phyloP scores from a whole-genome alignment of 148 eudicot species.

The Persicaria maculosa region DNA sequence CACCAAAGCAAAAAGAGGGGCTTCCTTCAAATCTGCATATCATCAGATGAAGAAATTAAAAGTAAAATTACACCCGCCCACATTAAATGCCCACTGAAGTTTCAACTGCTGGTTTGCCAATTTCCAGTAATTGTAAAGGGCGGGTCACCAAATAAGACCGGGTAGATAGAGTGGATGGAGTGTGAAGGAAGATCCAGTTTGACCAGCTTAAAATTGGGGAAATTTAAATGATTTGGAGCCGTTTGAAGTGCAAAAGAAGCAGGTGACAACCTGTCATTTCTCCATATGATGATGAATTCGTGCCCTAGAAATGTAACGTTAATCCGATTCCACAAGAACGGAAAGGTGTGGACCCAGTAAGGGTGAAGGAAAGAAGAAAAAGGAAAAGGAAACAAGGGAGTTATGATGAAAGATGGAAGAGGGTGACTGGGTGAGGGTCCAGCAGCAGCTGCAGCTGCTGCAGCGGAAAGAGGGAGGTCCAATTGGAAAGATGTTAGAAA shows the following conservation, averaged over 20 bases:
- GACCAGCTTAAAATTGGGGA: neutral
- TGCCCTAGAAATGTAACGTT: neutral
- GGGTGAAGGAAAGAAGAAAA: neutral
- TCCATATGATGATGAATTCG: neutral
- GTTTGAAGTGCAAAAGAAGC: neutral
- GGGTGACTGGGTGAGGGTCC: neutral
- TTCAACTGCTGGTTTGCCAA: neutral
- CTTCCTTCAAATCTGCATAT: neutral
- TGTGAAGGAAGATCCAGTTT: constrained; percentile 4
- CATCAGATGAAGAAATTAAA: neutral
- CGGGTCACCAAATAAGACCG: constrained; percentile 1
- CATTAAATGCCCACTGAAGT: neutral
- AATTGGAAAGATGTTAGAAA: neutral
- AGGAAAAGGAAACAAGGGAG: neutral
- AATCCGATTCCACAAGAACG: neutral
- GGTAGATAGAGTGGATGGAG: too few relatives aligned
- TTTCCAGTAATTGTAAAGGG: neutral
- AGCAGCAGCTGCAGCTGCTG: neutral
- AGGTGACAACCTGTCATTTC: neutral
- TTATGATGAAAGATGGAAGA: neutral
- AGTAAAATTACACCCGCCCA: neutral
- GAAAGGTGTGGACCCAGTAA: neutral
- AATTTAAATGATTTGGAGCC: neutral
- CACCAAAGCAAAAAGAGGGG: constrained; percentile 3
- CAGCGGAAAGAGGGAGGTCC: neutral